phyloP scores from a whole-genome alignment of 495 filamentous ascomycete species.

The Trichoderma reesei region DNA sequence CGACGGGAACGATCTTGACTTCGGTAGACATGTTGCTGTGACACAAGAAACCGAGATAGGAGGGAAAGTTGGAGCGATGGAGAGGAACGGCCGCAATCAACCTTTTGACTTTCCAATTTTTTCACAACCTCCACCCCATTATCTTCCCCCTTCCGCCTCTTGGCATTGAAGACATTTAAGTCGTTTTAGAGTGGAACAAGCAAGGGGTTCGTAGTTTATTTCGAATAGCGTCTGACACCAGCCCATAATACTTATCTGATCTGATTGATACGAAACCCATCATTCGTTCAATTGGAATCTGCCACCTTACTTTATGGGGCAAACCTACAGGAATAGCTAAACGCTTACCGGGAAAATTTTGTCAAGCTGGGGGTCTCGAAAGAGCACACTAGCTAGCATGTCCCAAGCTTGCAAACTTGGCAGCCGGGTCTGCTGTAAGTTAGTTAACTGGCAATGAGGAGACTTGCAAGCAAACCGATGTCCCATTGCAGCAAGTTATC shows the following conservation, averaged over 20 bases:
- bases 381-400: neutral
- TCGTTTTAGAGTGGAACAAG: neutral
- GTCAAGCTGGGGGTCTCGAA: neutral
- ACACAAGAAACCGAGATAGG: neutral
- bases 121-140: neutral
- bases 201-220: neutral
- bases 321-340: neutral
- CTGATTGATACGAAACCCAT: neutral
- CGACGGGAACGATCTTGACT: neutral
- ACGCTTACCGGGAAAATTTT: neutral
- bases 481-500: too few species aligned
- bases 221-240: neutral
- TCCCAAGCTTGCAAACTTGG: neutral
- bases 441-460: too few species aligned
- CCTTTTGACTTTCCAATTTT: neutral
- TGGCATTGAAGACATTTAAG: neutral
- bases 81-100: neutral
- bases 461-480: too few species aligned
- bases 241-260: neutral
- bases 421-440: too few species aligned
- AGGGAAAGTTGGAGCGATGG: neutral
- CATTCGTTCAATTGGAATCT: neutral
- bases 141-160: neutral
- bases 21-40: neutral
- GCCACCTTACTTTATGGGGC: neutral